A percentile compares a stretch with the other conserved stretches of the same genome.
Evolutionary conservation across 192 early-diverging fungal genomes (phyloP).

Genomic region (Podila verticillata): DNA sequence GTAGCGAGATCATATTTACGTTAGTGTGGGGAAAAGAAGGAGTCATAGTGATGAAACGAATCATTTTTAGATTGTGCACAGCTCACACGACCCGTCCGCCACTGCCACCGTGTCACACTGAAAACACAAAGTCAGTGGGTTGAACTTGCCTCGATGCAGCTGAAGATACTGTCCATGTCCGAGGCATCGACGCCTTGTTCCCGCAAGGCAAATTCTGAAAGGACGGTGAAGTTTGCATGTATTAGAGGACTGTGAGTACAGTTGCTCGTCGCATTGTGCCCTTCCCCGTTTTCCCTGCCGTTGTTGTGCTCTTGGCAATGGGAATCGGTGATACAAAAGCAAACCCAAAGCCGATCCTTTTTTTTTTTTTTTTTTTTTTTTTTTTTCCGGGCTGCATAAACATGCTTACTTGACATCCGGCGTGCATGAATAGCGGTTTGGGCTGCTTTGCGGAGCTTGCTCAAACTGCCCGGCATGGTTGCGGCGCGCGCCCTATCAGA

Average conservation of each 20-base stretch:
- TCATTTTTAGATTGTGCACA: too few species aligned
- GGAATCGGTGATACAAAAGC: not conserved
- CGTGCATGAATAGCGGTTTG: not conserved
- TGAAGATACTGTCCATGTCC: slow-evolving; percentile 45
- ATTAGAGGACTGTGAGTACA: not conserved
- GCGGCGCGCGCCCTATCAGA: not conserved
- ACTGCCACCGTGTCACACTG: not conserved
- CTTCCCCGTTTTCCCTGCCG: not conserved
- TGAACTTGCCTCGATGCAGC: slow-evolving; percentile 29
- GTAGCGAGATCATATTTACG: not conserved
- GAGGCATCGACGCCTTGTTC: slow-evolving; percentile 44
- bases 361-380: too few species aligned
- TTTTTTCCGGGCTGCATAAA: too few species aligned
- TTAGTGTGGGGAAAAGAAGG: not conserved
- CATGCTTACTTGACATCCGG: slow-evolving; percentile 13
- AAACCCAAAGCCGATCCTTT: not conserved
- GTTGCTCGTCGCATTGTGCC: too few species aligned
- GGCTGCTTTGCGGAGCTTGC: slow-evolving; percentile 9
- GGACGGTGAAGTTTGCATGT: not conserved
- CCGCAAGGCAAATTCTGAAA: slow-evolving; percentile 20
- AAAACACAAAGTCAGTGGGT: not conserved
- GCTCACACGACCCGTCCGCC: too few species aligned
- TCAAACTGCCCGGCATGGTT: not conserved
- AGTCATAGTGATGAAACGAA: too few species aligned
- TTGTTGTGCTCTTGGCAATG: too few species aligned